Percentiles rank a stretch among this genome's conserved stretches.
These are phyloP conservation scores for Didymella lethalis DNA, from an alignment of 2,329 filamentous ascomycete genomes.

Conservation along the genomic window DNA sequence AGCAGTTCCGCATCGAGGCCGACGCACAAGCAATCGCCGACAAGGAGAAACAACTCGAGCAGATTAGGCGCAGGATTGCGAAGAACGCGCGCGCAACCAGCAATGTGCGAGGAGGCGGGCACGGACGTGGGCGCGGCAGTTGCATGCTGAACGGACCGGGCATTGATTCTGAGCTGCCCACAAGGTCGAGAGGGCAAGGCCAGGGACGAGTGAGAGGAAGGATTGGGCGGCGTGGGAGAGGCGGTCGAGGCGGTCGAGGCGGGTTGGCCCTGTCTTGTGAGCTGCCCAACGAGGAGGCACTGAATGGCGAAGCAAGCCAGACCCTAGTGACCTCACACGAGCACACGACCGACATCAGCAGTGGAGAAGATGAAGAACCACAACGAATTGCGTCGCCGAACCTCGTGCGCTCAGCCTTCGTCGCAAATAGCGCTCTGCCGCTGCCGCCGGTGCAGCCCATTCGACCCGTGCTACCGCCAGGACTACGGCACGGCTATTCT, in stretches of 20 bases:
- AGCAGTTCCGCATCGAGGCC: slow-evolving; percentile 39
- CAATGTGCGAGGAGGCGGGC: neutral
- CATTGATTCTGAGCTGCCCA: slow-evolving; percentile 15
- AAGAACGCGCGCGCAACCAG: slow-evolving; percentile 35
- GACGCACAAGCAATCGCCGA: slow-evolving; percentile 35
- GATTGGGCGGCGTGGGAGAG: slow-evolving; percentile 18
- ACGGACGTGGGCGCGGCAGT: slow-evolving; percentile 17
- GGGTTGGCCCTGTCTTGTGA: neutral
- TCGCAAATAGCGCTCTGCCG: slow-evolving; percentile 44
- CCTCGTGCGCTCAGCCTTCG: slow-evolving; percentile 39
- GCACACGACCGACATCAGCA: slow-evolving; percentile 16
- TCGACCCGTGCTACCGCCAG: neutral
- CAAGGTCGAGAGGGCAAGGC: slow-evolving; percentile 17
- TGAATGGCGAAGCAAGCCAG: neutral
- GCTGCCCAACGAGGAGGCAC: slow-evolving; percentile 2
- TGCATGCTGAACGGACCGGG: slow-evolving; percentile 23
- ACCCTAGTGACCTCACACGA: neutral
- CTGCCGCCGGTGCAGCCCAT: slow-evolving; percentile 25
- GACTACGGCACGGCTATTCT: slow-evolving; percentile 6
- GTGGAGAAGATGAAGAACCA: slow-evolving; percentile 22
- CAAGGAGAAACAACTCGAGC: slow-evolving; percentile 34
- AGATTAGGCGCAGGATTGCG: slow-evolving; percentile 26
- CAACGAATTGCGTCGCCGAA: slow-evolving; percentile 29
- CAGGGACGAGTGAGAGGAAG: slow-evolving; percentile 27
- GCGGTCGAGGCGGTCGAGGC: slow-evolving; percentile 22